phyloP scores from a whole-genome alignment of 129 eudicot species.

The Daucus carota region DH1_v3.0 NC_030388.2:24120001-24120500 shows the following conservation, averaged over 20 bases:
- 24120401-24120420: neutral
- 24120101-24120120: neutral
- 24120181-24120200: neutral
- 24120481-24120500: constrained; percentile 14
- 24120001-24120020: neutral
- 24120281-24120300: too few species aligned
- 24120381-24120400: neutral
- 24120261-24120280: too few species aligned
- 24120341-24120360: too few species aligned
- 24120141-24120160: constrained; percentile 3
- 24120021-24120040: neutral
- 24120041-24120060: neutral
- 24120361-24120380: neutral
- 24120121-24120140: neutral
- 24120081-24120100: neutral
- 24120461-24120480: constrained; percentile 22
- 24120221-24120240: too few species aligned
- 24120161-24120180: neutral
- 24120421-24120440: neutral
- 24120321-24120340: too few species aligned
- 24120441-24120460: neutral
- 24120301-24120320: too few species aligned
- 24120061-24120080: neutral
- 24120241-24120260: too few species aligned
- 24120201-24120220: neutral